Base-by-base conservation (phyloP, 2,329 filamentous ascomycete species). In the Thyridium curvatum region DNA sequence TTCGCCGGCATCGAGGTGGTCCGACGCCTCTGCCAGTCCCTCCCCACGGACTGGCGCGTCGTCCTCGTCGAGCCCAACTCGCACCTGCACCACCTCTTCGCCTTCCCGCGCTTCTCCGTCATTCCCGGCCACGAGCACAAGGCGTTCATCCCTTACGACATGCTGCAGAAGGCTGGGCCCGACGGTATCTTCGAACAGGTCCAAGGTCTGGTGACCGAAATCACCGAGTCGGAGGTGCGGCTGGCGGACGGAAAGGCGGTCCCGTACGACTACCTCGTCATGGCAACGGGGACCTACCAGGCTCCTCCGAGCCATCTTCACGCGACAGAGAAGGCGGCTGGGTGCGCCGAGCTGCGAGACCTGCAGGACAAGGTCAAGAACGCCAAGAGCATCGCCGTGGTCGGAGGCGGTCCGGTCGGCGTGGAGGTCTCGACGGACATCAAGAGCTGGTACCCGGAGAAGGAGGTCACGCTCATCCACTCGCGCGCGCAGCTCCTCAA, bases 41-140 rank as follows among this genome's bases (percentile, higher is more conserved):
- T 81, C 0, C 69, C 74, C 0, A 61, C 66, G 0, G 56, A 66
- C 29, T 77, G 70, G 52, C 64, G 65, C 4, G 67, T 79, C 4
- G 58, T 81, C 0, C 58, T 82, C 4, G 52, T 82, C 18, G 78
- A 83, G 53, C 72, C 70, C 34, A 76, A 77, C 50, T 69, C 65
- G 3, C 77, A 81, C 53, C 77, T 81, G 52, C 71, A 81, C 45
- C 79, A 74, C 48, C 71, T 72, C 0, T 82, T 75, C 65, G 67
- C 71, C 10, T 66, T 82, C 29, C 78, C 79, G 0, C 66, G 78
- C 4, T 79, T 73, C 51, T 72, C 67, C 31, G 76, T 81, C 13
- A 59, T 74, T 4, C 54, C 62, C n/a, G 69, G 67, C 16, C 70
- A 78, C 34, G 77, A 80, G 44, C 55, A 73, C 40, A 74, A 74